Conservation (phyloP, 2,329 filamentous ascomycete species). For the Lasiodiplodia sp. region DNA sequence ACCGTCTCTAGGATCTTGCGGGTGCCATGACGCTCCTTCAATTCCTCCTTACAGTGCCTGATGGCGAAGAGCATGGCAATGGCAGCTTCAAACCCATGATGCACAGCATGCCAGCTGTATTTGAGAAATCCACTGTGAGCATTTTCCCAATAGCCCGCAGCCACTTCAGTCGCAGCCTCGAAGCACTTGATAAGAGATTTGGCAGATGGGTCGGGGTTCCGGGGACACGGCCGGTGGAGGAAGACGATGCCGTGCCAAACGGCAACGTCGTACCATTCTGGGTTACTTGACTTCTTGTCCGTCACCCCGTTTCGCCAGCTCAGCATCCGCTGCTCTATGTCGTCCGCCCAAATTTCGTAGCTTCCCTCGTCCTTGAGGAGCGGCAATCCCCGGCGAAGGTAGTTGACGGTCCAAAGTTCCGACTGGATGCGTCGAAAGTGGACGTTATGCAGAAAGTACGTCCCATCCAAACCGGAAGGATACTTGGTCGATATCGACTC, state of each 20-base stretch:
- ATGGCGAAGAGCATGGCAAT: slow-evolving; percentile 27
- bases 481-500: slow-evolving; percentile 30
- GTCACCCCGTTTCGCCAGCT: slow-evolving; percentile 6
- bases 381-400: slow-evolving; percentile 18
- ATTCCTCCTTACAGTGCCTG: slow-evolving; percentile 25
- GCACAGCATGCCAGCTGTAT: slow-evolving; percentile 27
- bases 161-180: slow-evolving; percentile 22
- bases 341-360: slow-evolving; percentile 20
- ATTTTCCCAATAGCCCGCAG: slow-evolving; percentile 27
- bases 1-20: slow-evolving; percentile 24
- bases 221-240: slow-evolving; percentile 23
- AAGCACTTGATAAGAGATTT: slow-evolving; percentile 28
- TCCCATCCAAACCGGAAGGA: slow-evolving; percentile 18
- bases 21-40: slow-evolving; percentile 22
- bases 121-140: slow-evolving; percentile 23
- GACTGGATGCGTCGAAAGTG: slow-evolving; percentile 27
- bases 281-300: neutral
- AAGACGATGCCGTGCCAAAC: slow-evolving; percentile 27
- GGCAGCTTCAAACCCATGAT: slow-evolving; percentile 28
- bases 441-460: slow-evolving; percentile 29
- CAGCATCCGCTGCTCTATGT: slow-evolving; percentile 25
- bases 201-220: slow-evolving; percentile 10
- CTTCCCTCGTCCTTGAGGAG: slow-evolving; percentile 19
- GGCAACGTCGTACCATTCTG: slow-evolving; percentile 25
- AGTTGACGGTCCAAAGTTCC: slow-evolving; percentile 30